These are phyloP conservation scores for Brassica nigra DNA, from an alignment of 345 rosid species.

Conservation along the genomic window DNA sequence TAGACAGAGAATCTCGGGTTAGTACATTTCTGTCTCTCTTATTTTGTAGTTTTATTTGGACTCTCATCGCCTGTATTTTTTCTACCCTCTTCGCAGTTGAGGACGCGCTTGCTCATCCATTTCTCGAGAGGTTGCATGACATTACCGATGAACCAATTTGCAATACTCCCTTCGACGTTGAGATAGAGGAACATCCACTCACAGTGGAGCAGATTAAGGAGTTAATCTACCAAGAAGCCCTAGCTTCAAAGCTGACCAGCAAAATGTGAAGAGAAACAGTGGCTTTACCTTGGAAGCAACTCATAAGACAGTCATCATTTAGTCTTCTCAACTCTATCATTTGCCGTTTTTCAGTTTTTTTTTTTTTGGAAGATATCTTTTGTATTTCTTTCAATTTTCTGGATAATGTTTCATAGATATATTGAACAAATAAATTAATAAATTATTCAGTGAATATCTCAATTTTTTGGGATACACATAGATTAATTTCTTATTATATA, in stretches of 20 bases:
- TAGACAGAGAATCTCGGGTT: conserved; percentile 76
- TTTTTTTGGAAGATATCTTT: not conserved
- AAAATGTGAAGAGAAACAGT: not conserved
- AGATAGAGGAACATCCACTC: conserved; percentile 70
- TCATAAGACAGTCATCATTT: not conserved
- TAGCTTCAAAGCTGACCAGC: conserved; percentile 76
- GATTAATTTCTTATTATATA: too few relatives aligned
- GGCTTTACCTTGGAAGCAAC: conserved; percentile 1
- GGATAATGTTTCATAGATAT: not conserved
- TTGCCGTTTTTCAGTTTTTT: not conserved
- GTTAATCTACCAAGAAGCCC: conserved; percentile 73
- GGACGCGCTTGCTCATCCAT: conserved; percentile 87
- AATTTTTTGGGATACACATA: not conserved
- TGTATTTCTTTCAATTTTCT: not conserved
- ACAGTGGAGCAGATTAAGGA: conserved; percentile 82
- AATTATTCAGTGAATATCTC: not conserved
- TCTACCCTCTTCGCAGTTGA: conserved; percentile 50
- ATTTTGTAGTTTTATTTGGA: not conserved
- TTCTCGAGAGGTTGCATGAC: conserved; percentile 62
- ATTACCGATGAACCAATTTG: conserved; percentile 78
- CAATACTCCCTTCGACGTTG: conserved; percentile 67
- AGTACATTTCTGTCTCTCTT: conserved; percentile 25
- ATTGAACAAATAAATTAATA: not conserved
- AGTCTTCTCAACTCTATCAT: not conserved
- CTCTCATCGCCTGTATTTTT: not conserved